Evolutionary conservation across 2,329 filamentous ascomycete species (phyloP).

Genomic region (Botryotinia narcissicola): DNA sequence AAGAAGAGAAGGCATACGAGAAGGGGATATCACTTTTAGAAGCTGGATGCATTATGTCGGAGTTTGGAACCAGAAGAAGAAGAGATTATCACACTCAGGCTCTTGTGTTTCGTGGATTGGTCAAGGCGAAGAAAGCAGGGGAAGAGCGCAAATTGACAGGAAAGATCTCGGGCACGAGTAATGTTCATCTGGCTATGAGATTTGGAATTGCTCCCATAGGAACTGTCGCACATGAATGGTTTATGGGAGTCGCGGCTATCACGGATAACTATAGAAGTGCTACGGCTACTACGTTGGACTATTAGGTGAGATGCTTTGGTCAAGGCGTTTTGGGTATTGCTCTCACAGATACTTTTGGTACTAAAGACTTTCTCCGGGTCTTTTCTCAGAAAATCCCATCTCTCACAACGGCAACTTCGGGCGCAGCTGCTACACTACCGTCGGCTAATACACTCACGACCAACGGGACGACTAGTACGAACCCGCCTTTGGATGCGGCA

Average conservation of each 20-base stretch:
- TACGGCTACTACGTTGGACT: slow-evolving; percentile 77
- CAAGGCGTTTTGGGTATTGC: slow-evolving; percentile 81
- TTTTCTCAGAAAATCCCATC: slow-evolving; percentile 67
- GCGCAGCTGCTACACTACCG: slow-evolving; percentile 31
- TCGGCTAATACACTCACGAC: slow-evolving; percentile 22
- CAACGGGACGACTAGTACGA: slow-evolving; percentile 1
- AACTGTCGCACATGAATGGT: slow-evolving; percentile 96
- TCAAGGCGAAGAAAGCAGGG: slow-evolving; percentile 71
- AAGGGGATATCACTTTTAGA: slow-evolving; percentile 79
- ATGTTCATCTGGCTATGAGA: slow-evolving; percentile 95
- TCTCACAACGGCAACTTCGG: slow-evolving; percentile 38
- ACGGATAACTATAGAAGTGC: slow-evolving; percentile 80
- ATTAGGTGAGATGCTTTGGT: slow-evolving; percentile 92
- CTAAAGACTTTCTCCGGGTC: slow-evolving; percentile 78
- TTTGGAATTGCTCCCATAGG: slow-evolving; percentile 82
- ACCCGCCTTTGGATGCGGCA: slow-evolving; percentile 43
- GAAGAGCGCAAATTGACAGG: slow-evolving; percentile 64
- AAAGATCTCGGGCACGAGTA: slow-evolving; percentile 84
- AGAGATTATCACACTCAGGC: slow-evolving; percentile 95
- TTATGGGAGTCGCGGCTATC: slow-evolving; percentile 96
- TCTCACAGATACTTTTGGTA: slow-evolving; percentile 95
- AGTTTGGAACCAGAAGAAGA: slow-evolving; percentile 86
- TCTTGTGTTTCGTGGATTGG: slow-evolving; percentile 83
- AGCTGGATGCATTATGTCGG: slow-evolving; percentile 83
- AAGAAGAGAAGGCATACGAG: slow-evolving; percentile 77